These are phyloP conservation scores for Leccinum imitatum DNA, from an alignment of 768 basidiomycete species.

Conservation along the genomic window DNA sequence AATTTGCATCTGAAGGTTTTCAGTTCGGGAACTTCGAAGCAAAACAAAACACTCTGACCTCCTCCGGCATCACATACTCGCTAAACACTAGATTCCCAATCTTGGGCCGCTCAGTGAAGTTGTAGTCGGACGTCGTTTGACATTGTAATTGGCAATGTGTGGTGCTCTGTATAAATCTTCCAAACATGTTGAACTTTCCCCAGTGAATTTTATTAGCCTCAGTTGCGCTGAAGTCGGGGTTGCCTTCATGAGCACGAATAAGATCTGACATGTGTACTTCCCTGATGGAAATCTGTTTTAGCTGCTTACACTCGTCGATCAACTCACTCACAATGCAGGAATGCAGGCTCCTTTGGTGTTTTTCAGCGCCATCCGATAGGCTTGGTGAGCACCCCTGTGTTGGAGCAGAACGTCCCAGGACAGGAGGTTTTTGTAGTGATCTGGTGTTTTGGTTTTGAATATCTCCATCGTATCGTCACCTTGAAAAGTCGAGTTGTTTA, in stretches of 20 bases:
- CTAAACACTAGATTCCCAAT: conserved; percentile 57
- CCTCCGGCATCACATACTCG: conserved; percentile 63
- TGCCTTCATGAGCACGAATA: conserved; percentile 83
- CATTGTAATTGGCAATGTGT: conserved; percentile 78
- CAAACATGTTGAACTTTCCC: conserved; percentile 95
- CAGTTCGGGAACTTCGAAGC: conserved; percentile 3
- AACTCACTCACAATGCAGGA: conserved; percentile 67
- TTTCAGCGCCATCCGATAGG: conserved; percentile 87
- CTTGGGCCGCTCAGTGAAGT: conserved; percentile 54
- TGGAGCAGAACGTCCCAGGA: conserved; percentile 86
- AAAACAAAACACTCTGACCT: conserved; percentile 43
- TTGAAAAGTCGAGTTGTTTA: conserved; percentile 78
- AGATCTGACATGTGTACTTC: conserved; percentile 92
- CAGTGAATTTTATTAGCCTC: conserved; percentile 83
- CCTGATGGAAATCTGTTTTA: conserved; percentile 41
- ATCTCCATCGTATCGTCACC: conserved; percentile 76
- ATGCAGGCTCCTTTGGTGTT: conserved; percentile 86
- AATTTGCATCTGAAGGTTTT: conserved; percentile 55
- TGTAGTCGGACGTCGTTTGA: conserved; percentile 55
- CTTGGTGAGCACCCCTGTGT: conserved; percentile 76
- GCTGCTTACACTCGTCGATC: conserved; percentile 2
- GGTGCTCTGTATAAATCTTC: conserved; percentile 76
- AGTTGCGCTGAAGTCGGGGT: conserved; percentile 64
- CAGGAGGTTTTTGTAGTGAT: conserved; percentile 71
- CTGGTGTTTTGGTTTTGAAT: conserved; percentile 65